These are phyloP conservation scores for Trichosporon faecale DNA, from an alignment of 1,284 basidiomycete species.

Conservation along the genomic window DNA sequence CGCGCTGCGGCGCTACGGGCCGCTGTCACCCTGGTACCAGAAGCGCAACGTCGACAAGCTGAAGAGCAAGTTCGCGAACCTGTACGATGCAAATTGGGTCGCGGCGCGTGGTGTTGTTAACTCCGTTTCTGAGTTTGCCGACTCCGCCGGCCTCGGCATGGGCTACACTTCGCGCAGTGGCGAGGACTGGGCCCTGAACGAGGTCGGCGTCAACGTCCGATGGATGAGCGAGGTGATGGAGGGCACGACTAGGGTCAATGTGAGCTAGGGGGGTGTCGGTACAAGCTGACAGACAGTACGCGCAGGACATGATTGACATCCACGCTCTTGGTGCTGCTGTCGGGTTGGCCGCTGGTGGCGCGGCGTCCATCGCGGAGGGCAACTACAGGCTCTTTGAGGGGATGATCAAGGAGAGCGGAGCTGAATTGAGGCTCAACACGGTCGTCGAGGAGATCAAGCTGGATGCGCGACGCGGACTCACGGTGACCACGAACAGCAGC, in stretches of 20 bases:
- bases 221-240: slow-evolving; percentile 78
- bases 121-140: slow-evolving; percentile 40
- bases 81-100: slow-evolving; percentile 44
- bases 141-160: slow-evolving; percentile 35
- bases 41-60: slow-evolving; percentile 49
- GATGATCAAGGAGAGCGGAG: slow-evolving; percentile 69
- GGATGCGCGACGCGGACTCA: slow-evolving; percentile 10
- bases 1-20: slow-evolving; percentile 76
- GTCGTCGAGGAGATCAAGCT: slow-evolving; percentile 49
- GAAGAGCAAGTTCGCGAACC: slow-evolving; percentile 32
- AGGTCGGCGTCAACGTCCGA: slow-evolving; percentile 55
- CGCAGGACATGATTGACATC: slow-evolving; percentile 66
- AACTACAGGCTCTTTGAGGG: slow-evolving; percentile 82
- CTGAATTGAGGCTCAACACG: slow-evolving; percentile 66
- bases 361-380: slow-evolving; percentile 68
- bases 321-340: slow-evolving; percentile 75
- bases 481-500: slow-evolving; percentile 12
- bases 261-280: slow-evolving; percentile 44
- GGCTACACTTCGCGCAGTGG: slow-evolving; percentile 59
- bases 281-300: slow-evolving; percentile 37
- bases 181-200: slow-evolving; percentile 60
- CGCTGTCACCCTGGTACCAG: slow-evolving; percentile 62
- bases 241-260: slow-evolving; percentile 80
- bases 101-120: slow-evolving; percentile 30
- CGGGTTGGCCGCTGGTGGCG: slow-evolving; percentile 70